phyloP scores from a whole-genome alignment of 1,284 basidiomycete species.

The Pyrrhoderma lamaoense region DNA sequence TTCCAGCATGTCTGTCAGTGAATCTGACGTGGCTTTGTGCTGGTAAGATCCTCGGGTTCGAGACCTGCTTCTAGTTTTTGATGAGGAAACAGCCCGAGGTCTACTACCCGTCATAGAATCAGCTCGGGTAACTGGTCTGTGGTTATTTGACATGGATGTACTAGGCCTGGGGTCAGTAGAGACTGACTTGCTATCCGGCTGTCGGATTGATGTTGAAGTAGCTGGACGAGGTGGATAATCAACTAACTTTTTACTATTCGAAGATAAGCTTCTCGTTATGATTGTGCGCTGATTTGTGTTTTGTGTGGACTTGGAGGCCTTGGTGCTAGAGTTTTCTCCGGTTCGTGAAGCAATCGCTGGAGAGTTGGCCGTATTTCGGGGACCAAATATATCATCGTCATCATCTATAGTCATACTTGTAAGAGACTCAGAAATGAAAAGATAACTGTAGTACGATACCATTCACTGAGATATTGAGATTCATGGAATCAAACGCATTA shows the following conservation, averaged over 20 bases:
- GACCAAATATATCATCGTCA: slow-evolving; percentile 15
- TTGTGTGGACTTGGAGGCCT: neutral
- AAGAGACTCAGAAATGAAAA: neutral
- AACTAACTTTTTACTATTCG: neutral
- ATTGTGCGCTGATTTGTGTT: no score
- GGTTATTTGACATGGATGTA: slow-evolving; percentile 5
- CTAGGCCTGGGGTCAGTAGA: slow-evolving; percentile 6
- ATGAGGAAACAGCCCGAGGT: no score
- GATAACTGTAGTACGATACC: neutral
- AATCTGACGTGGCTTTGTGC: neutral
- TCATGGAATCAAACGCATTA: neutral
- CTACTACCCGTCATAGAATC: neutral
- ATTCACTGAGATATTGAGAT: neutral
- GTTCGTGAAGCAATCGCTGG: no score
- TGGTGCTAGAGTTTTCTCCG: neutral
- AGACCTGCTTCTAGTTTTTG: neutral
- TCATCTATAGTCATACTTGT: slow-evolving; percentile 1
- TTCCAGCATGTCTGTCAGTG: neutral
- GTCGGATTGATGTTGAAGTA: slow-evolving; percentile 2
- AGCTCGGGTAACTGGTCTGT: neutral
- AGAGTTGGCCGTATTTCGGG: neutral
- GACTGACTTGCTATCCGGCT: slow-evolving; percentile 1
- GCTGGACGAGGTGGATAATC: slow-evolving; percentile 1
- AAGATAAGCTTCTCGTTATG: neutral
- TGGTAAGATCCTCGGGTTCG: neutral